Evolutionary conservation across 2,329 filamentous ascomycete species (phyloP), one percentile per base, ranked within the genome.

Genomic region (Scortechinia acanthostroma): DNA sequence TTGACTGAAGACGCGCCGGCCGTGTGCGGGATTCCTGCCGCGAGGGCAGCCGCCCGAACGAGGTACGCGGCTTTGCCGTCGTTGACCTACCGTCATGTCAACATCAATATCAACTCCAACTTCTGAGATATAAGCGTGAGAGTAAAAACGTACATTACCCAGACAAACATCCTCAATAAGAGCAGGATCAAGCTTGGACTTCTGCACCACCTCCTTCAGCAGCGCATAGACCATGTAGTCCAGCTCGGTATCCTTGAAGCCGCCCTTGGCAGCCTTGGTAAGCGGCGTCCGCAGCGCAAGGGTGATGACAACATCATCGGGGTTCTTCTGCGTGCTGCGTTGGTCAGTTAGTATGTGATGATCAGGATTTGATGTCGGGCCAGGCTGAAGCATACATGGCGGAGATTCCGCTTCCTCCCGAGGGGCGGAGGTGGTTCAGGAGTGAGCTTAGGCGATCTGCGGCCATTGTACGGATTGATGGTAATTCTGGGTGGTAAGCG

Each of bases 231-330:
- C 64, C 47, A 98, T 73, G 65, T 84, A 91, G 65, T 98, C 93
- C 50, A 97, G 79, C 33, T 77, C 77, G 4, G 90, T 94, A 64
- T 98, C 91, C 73, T 96, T 97, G 74, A 98, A 86, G 35, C 90
- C 89, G 52, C 93, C 91, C 76, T 95, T 96, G 63, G 76, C 76
- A 44, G 79, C 90, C 71, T 96, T 97, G 60, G 85, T 76, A 50
- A 98, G 76, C 1, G 93, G 90, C 21, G 91, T 96, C 46, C 93
- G 87, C 57, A 91, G 73, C 21, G 91, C 91, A 47, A 94, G 80
- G 4, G 93, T 98, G 60, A 97, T 95, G 62, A 98, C 93, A 45
- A 98, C 77, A 71, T 98, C 93, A 63, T 97, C 91, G 54, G 91
- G 80, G 65, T 95, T 94, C 74, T 97, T 91, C 55, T 88, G 82